These are phyloP conservation scores for Paraconiothyrium sp. DNA, from an alignment of 2,329 filamentous ascomycete species.

Conservation along the genomic window DNA sequence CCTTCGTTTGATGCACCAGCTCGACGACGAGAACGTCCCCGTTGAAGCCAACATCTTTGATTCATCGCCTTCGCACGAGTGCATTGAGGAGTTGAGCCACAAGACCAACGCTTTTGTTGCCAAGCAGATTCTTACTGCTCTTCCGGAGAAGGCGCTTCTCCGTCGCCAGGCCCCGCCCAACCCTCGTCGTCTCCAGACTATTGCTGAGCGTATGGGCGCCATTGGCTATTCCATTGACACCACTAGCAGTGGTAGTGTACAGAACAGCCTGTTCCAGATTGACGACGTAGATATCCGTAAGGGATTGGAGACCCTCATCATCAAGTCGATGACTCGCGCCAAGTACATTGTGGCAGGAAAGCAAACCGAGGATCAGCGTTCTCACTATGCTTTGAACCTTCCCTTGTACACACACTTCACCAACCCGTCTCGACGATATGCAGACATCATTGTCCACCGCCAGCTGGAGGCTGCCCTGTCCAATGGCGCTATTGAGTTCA, in stretches of 20 bases:
- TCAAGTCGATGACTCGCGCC: slow-evolving; percentile 95
- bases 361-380: slow-evolving; percentile 77
- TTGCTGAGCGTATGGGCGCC: slow-evolving; percentile 91
- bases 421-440: slow-evolving; percentile 91
- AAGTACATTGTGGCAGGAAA: slow-evolving; percentile 93
- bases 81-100: slow-evolving; percentile 94
- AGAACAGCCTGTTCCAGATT: slow-evolving; percentile 94
- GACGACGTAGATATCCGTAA: slow-evolving; percentile 89
- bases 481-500: slow-evolving; percentile 82
- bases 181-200: slow-evolving; percentile 85
- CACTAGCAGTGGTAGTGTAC: slow-evolving; percentile 86
- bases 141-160: slow-evolving; percentile 92
- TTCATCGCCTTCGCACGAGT: slow-evolving; percentile 85
- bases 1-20: slow-evolving; percentile 87
- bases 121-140: slow-evolving; percentile 77
- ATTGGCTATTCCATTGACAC: slow-evolving; percentile 91
- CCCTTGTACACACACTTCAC: slow-evolving; percentile 98
- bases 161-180: slow-evolving; percentile 88
- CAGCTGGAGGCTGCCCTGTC: slow-evolving; percentile 90
- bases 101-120: slow-evolving; percentile 92
- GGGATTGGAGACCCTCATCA: slow-evolving; percentile 94
- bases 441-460: slow-evolving; percentile 93
- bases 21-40: slow-evolving; percentile 97
- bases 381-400: slow-evolving; percentile 91
- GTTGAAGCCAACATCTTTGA: slow-evolving; percentile 97